Evolutionary conservation across 176 grass and related monocot species (phyloP), one percentile per base, ranked within the genome.

Genomic region (Ensete ventricosum): DNA sequence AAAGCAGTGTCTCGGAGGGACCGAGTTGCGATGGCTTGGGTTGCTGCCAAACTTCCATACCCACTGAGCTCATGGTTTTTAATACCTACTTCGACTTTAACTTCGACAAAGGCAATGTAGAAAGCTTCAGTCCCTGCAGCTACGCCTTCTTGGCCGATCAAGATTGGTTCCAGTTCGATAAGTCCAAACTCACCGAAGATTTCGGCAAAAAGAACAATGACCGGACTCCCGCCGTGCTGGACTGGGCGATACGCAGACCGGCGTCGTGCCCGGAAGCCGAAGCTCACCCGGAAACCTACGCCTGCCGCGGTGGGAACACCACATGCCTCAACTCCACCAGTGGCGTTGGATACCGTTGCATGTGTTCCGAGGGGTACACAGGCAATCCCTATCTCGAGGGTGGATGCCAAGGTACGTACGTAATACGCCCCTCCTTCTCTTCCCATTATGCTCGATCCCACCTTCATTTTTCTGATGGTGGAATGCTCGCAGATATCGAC

Each of bases 281-380:
- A 9, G 11, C 11, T 11, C 12, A 25, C 0, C 71, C 21, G 8
- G 20, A 16, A 13, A 14, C 21, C 1, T 86, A 82, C 23, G 81
- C 84, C 14, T 90, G 88, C 43, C n/a, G 55, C 9, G 83, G 81
- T 64, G 9, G 65, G 72, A 89, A 86, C 51, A 86, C 83, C 43
- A 54, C 73, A 7, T 88, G 83, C 66, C 16, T 53, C 55, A 16
- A 0, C 9, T 64, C 83, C 64, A 83, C 2, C 17, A 81, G 69
- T 25, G 84, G 78, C 2, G 60, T 8, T 51, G 87, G 87, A 1
- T 86, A 89, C 52, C 1, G 81, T 2, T 86, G 83, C 69, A 80
- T 70, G 21, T 89, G 87, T 26, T 78, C 68, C 4, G 0, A 53
- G 53, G 87, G 83, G 3, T 89, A 89, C 9, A 17, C 77, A 6